phyloP scores from a whole-genome alignment of 768 basidiomycete genomes.

The Hirschioporus abietinus region DNA sequence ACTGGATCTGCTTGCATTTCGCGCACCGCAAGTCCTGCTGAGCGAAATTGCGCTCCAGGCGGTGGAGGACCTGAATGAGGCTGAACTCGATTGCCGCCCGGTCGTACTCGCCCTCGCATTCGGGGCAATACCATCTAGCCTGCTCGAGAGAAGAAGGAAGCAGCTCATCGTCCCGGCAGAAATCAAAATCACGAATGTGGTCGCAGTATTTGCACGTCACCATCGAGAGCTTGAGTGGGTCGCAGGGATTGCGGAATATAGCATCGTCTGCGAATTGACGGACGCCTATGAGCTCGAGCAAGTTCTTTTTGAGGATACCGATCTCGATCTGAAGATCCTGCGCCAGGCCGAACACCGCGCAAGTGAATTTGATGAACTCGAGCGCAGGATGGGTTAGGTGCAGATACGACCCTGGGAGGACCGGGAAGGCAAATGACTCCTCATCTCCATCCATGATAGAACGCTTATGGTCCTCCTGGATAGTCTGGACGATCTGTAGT shows the following conservation, averaged over 20 bases:
- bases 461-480: conserved; percentile 56
- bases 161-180: conserved; percentile 87
- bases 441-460: conserved; percentile 44
- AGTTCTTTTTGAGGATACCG: conserved; percentile 80
- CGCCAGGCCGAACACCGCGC: conserved; percentile 75
- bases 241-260: conserved; percentile 86
- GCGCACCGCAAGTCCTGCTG: conserved; percentile 88
- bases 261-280: conserved; percentile 86
- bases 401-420: conserved; percentile 83
- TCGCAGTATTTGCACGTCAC: conserved; percentile 90
- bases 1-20: conserved; percentile 88
- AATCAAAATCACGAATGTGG: conserved; percentile 83
- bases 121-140: conserved; percentile 62
- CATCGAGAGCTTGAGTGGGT: conserved; percentile 76
- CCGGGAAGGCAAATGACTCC: conserved; percentile 68
- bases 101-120: conserved; percentile 85
- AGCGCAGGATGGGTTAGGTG: conserved; percentile 74
- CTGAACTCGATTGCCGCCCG: conserved; percentile 81
- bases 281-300: conserved; percentile 82
- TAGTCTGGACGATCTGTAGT: conserved; percentile 59
- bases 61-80: conserved; percentile 69
- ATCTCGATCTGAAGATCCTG: conserved; percentile 84
- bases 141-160: conserved; percentile 50
- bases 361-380: conserved; percentile 84
- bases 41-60: conserved; percentile 67